Base-by-base conservation (phyloP, 2,329 filamentous ascomycete species). In the Diaporthe sp. region DNA sequence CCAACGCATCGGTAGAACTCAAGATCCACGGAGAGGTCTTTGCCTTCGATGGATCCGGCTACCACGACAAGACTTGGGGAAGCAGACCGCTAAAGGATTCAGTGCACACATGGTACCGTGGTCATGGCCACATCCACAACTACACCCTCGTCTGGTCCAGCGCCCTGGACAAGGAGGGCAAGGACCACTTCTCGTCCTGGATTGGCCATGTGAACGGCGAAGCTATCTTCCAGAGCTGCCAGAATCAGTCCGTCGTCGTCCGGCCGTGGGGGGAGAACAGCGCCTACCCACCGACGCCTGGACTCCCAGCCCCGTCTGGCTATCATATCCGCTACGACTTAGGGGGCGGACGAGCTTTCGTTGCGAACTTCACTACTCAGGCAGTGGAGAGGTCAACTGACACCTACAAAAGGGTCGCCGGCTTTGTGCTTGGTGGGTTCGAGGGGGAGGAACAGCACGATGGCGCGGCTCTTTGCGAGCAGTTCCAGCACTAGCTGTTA, bases 11-110 rank as follows among this genome's bases (percentile, higher is more conserved):
- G 15, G 67, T 55, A 19, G 34, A 42, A 4, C 49, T 71, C 4
- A 55, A 5, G 2, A 31, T 71, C 22, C 6, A 42, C 34, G 67
- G 46, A 37, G 3, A 37, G 12, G 7, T 13, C n/a, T 55, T 71
- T 4, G 3, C 17, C 5, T 55, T 71, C 13, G 3, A 37, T 15
- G 67, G 49, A 37, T 28, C 19, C 42, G 67, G 67, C 25, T 55
- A 71, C 25, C 67, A 71, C 31, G 46, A 71, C 28, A 25, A 57
- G 67, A 71, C 37, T 12, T 57, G 46, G 67, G 67, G 46, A 6
- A 8, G 17, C 25, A 53, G 12, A 7, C 67, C 22, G 1, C 4
- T 71, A 7, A 28, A 25, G 4, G 39, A 10, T 34, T 25, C 46
- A 12, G 9, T 71, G 39, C 13, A 4, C 0, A 39, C 57, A 2